Conservation (phyloP, 1,284 basidiomycete species). For the Lentinula novae-zelandiae region DNA sequence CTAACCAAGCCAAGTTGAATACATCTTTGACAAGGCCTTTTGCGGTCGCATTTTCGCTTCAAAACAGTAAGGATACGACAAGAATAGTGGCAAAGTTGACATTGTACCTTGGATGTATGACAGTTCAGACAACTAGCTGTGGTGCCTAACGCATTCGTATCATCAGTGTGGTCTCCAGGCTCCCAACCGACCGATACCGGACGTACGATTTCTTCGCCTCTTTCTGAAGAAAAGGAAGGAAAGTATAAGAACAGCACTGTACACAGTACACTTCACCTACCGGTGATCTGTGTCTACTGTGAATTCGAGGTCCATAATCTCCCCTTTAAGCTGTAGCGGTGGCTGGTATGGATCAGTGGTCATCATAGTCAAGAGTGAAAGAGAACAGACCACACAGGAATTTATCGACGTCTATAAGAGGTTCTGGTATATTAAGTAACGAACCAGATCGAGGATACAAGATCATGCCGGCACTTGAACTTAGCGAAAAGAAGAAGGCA, state of each 20-base stretch:
- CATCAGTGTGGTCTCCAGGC: background rate
- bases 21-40: slow-evolving; percentile 83
- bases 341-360: slow-evolving; percentile 19
- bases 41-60: slow-evolving; percentile 66
- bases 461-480: slow-evolving; percentile 10
- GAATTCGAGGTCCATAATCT: slow-evolving; percentile 51
- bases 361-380: slow-evolving; percentile 13
- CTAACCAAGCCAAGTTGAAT: slow-evolving; percentile 76
- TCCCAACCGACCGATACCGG: slow-evolving; percentile 39
- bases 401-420: slow-evolving; percentile 8
- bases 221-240: slow-evolving; percentile 41
- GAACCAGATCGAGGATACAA: slow-evolving; percentile 6
- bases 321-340: slow-evolving; percentile 41
- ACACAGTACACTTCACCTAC: slow-evolving; percentile 9
- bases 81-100: slow-evolving; percentile 12
- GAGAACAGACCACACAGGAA: slow-evolving; percentile 8
- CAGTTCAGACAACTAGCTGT: slow-evolving; percentile 72
- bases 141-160: background rate
- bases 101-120: slow-evolving; percentile 83
- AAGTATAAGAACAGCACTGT: background rate
- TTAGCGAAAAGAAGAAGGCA: background rate
- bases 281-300: slow-evolving; percentile 50
- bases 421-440: slow-evolving; percentile 11
- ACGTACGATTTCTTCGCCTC: slow-evolving; percentile 82
- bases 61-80: slow-evolving; percentile 16